These are phyloP conservation scores for Pichia cactophila DNA, from an alignment of 1,139 yeast genomes.

Conservation along the genomic window DNA sequence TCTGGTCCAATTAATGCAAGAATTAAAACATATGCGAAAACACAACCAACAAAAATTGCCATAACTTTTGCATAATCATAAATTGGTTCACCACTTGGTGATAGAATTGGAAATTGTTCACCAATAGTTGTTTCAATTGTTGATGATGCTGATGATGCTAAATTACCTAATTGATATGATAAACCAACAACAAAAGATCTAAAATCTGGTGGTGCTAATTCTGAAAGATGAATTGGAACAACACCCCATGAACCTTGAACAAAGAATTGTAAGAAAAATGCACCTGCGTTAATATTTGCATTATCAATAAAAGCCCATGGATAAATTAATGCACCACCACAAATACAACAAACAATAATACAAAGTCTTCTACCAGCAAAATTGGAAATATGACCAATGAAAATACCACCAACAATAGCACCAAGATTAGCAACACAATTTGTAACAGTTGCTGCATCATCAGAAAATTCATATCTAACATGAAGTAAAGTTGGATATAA, in stretches of 20 bases:
- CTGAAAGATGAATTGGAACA: conserved; percentile 69
- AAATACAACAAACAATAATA: conserved; percentile 49
- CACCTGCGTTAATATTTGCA: conserved; percentile 65
- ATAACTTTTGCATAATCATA: conserved; percentile 59
- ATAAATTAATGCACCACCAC: conserved; percentile 59
- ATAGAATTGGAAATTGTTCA: conserved; percentile 49
- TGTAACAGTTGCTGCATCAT: conserved; percentile 53
- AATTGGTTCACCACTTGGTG: conserved; percentile 29
- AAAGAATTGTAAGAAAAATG: conserved; percentile 68
- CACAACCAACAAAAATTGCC: conserved; percentile 80
- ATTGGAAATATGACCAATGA: conserved; percentile 54
- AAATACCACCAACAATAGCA: conserved; percentile 58
- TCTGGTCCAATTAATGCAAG: conserved; percentile 70
- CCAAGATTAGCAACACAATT: conserved; percentile 66
- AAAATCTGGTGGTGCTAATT: conserved; percentile 71
- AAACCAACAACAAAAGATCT: conserved; percentile 68
- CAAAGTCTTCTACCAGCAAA: conserved; percentile 55
- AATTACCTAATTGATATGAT: conserved; percentile 77
- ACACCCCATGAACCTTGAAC: conserved; percentile 92
- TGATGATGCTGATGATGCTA: conserved; percentile 75
- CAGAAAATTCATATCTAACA: conserved; percentile 43
- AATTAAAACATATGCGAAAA: conserved; percentile 53
- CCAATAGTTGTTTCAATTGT: conserved; percentile 77
- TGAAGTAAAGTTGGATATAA: conserved; percentile 59
- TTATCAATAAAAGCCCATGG: conserved; percentile 59